Conservation (phyloP, 306 rosid species). For the Cucurbita argyrosperma region DNA sequence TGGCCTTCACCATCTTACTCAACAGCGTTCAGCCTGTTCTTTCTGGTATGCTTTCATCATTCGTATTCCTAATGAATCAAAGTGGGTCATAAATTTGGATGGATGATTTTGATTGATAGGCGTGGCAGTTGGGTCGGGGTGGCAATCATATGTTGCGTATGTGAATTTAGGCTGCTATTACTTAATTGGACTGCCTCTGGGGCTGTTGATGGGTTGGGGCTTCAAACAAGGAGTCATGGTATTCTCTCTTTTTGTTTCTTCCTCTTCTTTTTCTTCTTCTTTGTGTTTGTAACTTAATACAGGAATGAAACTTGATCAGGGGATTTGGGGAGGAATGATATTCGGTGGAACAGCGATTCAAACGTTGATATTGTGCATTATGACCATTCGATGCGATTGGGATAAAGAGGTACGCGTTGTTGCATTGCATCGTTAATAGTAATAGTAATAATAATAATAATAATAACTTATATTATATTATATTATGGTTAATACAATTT, state of each 20-base stretch:
- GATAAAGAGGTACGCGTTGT: conserved; percentile 26
- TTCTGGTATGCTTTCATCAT: conserved; percentile 23
- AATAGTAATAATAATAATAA: too few relatives aligned
- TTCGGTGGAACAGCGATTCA: conserved; percentile 56
- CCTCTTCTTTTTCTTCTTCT: too few relatives aligned
- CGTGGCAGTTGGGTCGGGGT: conserved; percentile 85
- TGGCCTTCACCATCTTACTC: conserved; percentile 59
- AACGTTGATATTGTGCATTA: conserved; percentile 28
- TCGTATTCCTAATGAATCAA: too few relatives aligned
- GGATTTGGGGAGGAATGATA: conserved; percentile 58
- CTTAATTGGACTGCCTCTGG: conserved; percentile 61
- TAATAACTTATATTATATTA: too few relatives aligned
- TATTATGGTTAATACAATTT: not conserved
- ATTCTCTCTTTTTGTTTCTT: not conserved
- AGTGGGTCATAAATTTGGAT: too few relatives aligned
- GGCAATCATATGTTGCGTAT: conserved; percentile 82
- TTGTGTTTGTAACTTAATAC: not conserved
- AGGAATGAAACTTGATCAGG: conserved; percentile 14
- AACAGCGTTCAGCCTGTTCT: conserved; percentile 75
- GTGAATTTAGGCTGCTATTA: conserved; percentile 77
- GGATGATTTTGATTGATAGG: conserved; percentile 17
- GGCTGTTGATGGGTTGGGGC: conserved; percentile 51
- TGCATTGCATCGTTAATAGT: too few relatives aligned
- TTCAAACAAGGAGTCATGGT: conserved; percentile 67
- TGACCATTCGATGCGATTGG: conserved; percentile 56